These are phyloP conservation scores for Penicillium sp. DNA, from an alignment of 2,329 filamentous ascomycete genomes.

Conservation along the genomic window DNA sequence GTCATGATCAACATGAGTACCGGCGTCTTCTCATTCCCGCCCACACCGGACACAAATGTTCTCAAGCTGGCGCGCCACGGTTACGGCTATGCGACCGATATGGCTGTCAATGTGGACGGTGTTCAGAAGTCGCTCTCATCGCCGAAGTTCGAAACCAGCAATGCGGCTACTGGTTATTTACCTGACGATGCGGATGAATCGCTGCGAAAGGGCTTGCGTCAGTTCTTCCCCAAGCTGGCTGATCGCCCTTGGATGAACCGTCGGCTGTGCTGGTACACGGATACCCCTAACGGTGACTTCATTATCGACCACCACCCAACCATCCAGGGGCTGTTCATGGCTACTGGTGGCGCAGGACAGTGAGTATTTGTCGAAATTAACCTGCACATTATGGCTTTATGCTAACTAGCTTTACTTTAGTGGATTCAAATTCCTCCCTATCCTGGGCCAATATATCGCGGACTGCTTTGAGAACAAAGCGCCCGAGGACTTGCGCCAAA, in stretches of 20 bases:
- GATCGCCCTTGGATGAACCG: conserved; percentile 58
- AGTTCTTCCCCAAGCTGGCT: conserved; percentile 59
- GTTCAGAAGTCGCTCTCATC: conserved; percentile 30
- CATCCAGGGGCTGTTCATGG: conserved; percentile 48
- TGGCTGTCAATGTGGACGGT: conserved; percentile 23
- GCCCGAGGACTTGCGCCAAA: conserved; percentile 55
- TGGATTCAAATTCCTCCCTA: conserved; percentile 62
- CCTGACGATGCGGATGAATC: conserved; percentile 55
- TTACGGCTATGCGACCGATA: conserved; percentile 55
- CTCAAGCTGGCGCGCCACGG: conserved; percentile 66
- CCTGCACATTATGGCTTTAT: not conserved
- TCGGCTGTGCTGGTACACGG: conserved; percentile 70
- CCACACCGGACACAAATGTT: conserved; percentile 42
- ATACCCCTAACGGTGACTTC: conserved; percentile 66
- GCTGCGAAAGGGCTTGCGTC: conserved; percentile 57
- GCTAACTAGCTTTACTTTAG: conserved; percentile 10
- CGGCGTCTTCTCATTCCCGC: conserved; percentile 52
- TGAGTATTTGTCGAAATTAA: conserved; percentile 7
- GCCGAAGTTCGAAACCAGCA: conserved; percentile 36
- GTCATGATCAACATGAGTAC: conserved; percentile 48
- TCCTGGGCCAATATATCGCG: conserved; percentile 60
- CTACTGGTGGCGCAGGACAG: conserved; percentile 25
- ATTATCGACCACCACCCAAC: conserved; percentile 64
- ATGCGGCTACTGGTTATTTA: conserved; percentile 36
- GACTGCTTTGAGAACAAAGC: conserved; percentile 51